Evolutionary conservation across 257 asterid genomes (phyloP).

Genomic region (Anisodus tanguticus): DNA sequence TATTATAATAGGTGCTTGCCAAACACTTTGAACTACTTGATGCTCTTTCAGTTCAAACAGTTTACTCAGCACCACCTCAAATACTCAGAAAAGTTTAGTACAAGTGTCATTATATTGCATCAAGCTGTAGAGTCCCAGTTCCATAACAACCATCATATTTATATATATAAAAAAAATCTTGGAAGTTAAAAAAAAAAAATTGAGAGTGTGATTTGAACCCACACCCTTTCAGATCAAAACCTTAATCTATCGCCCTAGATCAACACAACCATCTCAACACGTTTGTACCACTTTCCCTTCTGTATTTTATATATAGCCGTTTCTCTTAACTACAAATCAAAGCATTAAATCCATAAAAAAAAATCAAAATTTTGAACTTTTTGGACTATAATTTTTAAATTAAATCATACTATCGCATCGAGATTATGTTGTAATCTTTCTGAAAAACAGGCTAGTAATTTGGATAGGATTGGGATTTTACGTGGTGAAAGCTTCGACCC

Average conservation of each 20-base stretch:
- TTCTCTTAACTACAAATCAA: background rate
- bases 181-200: conserved; percentile 4
- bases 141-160: too few species aligned
- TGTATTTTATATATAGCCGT: too few species aligned
- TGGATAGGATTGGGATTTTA: background rate
- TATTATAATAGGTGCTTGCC: too few species aligned
- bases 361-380: background rate
- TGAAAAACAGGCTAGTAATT: too few species aligned
- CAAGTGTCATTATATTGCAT: too few species aligned
- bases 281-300: rapidly evolving
- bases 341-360: background rate
- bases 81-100: too few species aligned
- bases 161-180: too few species aligned
- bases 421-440: too few species aligned
- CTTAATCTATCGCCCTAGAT: conserved; percentile 99
- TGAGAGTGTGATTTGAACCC: conserved; percentile 97
- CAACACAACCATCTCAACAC: conserved; percentile 97
- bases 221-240: conserved; percentile 99
- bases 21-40: too few species aligned
- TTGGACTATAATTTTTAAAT: background rate
- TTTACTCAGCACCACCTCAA: too few species aligned
- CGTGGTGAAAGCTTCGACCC: background rate
- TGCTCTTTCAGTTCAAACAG: background rate
- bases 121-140: too few species aligned
- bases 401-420: too few species aligned